Conservation (phyloP, 345 rosid species). For the Barbarea vulgaris region DNA sequence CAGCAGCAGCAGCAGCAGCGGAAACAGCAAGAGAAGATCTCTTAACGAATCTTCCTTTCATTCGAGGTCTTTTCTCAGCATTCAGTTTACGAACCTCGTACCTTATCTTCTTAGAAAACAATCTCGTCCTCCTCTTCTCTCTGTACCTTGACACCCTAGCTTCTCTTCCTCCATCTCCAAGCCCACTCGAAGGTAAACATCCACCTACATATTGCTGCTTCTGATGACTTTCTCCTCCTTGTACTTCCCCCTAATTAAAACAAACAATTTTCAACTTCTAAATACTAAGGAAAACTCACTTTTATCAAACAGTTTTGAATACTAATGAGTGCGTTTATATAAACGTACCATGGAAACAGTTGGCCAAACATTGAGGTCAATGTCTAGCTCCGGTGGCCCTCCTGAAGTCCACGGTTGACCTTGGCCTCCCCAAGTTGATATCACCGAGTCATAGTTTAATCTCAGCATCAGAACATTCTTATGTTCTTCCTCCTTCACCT, state of each 20-base stretch:
- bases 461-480: slow-evolving; percentile 55
- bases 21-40: slow-evolving; percentile 49
- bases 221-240: slow-evolving; percentile 11
- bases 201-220: slow-evolving; percentile 19
- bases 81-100: slow-evolving; percentile 91
- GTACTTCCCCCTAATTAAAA: slow-evolving; percentile 12
- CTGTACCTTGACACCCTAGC: slow-evolving; percentile 87
- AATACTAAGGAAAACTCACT: background rate
- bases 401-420: slow-evolving; percentile 83
- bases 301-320: background rate
- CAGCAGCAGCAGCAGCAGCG: background rate
- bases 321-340: background rate
- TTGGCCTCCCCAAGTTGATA: slow-evolving; percentile 68
- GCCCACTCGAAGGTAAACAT: slow-evolving; percentile 20
- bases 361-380: slow-evolving; percentile 53
- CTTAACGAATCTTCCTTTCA: slow-evolving; percentile 98
- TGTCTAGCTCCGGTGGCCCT: slow-evolving; percentile 58
- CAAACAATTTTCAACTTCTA: background rate
- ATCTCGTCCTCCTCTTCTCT: slow-evolving; percentile 82
- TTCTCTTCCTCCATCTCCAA: slow-evolving; percentile 69
- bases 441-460: slow-evolving; percentile 69
- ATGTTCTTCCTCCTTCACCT: slow-evolving; percentile 43
- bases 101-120: slow-evolving; percentile 95
- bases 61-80: slow-evolving; percentile 95
- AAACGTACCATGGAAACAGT: slow-evolving; percentile 58